A percentile compares a stretch with the other conserved stretches of the same genome.
Evolutionary conservation across 306 rosid genomes (phyloP).

Genomic region (Rubus idaeus): DNA sequence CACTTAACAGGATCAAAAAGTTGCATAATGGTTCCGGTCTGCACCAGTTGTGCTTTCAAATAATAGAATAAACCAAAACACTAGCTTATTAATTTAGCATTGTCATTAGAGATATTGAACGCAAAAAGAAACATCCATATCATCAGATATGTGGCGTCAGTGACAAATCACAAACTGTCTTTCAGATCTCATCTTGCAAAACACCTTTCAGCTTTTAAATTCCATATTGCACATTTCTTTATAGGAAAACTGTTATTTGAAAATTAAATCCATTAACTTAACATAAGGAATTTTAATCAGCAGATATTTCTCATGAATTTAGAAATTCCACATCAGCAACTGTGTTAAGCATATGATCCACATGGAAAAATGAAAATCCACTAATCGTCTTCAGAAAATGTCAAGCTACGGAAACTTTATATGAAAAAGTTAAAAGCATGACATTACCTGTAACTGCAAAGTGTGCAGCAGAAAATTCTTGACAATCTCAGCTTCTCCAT

Average conservation of each 20-base stretch:
- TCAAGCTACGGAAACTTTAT: not conserved
- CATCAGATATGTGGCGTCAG: not conserved
- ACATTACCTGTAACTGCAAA: conserved; percentile 76
- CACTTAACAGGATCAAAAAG: not conserved
- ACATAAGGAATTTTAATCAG: not conserved
- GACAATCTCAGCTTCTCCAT: conserved; percentile 81
- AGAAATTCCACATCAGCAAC: not conserved
- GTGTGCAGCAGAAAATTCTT: conserved; percentile 88
- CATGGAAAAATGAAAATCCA: not conserved
- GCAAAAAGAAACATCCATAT: not conserved
- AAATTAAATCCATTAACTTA: not conserved
- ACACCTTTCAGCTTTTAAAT: not conserved
- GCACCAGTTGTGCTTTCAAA: not conserved
- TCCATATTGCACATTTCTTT: not conserved
- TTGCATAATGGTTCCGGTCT: not conserved
- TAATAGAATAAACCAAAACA: not conserved
- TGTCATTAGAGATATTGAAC: not conserved
- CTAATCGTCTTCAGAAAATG: not conserved
- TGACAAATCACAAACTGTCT: not conserved
- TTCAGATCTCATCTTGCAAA: not conserved
- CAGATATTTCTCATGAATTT: not conserved
- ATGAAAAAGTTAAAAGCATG: conserved; percentile 5
- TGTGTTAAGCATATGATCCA: not conserved
- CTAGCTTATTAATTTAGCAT: not conserved
- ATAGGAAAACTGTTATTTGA: not conserved